A percentile compares a stretch with the other conserved stretches of the same genome.
phyloP scores from a whole-genome alignment of 208 protist genomes.

The Histomonas meleagridis region DNA sequence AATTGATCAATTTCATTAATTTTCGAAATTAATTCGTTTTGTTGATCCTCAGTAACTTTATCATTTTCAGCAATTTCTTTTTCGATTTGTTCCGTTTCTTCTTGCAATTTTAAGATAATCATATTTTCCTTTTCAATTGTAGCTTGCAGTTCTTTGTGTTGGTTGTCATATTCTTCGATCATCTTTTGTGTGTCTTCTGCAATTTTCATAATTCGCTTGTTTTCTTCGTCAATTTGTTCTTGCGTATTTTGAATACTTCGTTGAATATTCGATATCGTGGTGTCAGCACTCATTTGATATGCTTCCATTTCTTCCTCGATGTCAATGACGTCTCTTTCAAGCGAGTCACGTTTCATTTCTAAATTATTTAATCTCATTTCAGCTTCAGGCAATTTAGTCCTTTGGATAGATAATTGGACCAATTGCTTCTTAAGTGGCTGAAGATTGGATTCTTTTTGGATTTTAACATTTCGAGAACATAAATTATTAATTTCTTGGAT shows the following conservation, averaged over 20 bases:
- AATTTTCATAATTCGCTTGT: not conserved
- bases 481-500: not conserved
- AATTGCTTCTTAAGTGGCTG: not conserved
- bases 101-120: not conserved
- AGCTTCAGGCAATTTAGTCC: conserved; percentile 30
- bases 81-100: not conserved
- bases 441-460: not conserved
- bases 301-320: not conserved
- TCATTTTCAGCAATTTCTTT: not conserved
- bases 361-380: not conserved
- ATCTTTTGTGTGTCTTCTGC: not conserved
- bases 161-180: not conserved
- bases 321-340: conserved; percentile 12
- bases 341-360: not conserved
- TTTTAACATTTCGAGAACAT: not conserved
- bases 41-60: not conserved
- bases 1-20: conserved; percentile 28
- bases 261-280: not conserved
- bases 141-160: not conserved
- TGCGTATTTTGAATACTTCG: not conserved
- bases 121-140: not conserved
- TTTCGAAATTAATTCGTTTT: too few species aligned
- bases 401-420: conserved; percentile 3
- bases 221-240: conserved; percentile 11
- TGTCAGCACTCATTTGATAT: not conserved